Base-by-base conservation (phyloP, 495 filamentous ascomycete species). In the Neurospora sp. region DNA sequence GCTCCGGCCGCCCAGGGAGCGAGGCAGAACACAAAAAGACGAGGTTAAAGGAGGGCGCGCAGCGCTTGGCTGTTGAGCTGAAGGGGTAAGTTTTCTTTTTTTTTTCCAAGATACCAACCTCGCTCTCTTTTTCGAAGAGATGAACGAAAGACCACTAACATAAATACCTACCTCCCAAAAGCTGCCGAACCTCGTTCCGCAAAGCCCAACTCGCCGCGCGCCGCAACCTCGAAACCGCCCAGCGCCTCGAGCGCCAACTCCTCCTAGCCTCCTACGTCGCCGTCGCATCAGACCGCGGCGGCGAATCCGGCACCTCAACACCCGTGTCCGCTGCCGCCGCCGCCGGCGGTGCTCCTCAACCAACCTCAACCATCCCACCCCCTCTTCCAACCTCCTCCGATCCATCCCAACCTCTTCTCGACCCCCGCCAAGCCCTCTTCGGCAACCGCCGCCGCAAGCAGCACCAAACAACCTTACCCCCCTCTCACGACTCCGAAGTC, bases 141-240 rank as follows among this genome's bases (percentile, higher is more conserved):
- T 6, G 31, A 35, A 35, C 31, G 31, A 35, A 35, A 35, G 31
- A 35, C 31, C 31, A 35, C 4, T 35, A 35, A 35, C 31, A 35
- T 35, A 35, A 35, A 35, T 35, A 35, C 31, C 31, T 4, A 27
- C 31, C 31, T 35, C 37, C 37, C 37, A 68, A 42, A 48, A 96
- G 93, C 71, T 90, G 89, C 48, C 89, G 92, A 70, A 83, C 82
- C 35, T 87, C 91, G 65, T 98, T 96, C 81, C 92, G 96, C 73
- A 91, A 87, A 78, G 94, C 95, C 37, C 93, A 97, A 76, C 84
- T 97, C 71, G 83, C 89, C 70, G 94, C 96, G 35, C 94, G 93
- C 78, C 88, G 88, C 69, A 92, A 89, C 83, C 86, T 94, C 27
- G 88, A 92, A 77, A 80, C 84, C 44, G 92, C 93, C 12, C 90